Percentiles rank a stretch among this genome's conserved stretches.
phyloP scores from a whole-genome alignment of 768 basidiomycete species.

The Leccinellum rugosiceps region DNA sequence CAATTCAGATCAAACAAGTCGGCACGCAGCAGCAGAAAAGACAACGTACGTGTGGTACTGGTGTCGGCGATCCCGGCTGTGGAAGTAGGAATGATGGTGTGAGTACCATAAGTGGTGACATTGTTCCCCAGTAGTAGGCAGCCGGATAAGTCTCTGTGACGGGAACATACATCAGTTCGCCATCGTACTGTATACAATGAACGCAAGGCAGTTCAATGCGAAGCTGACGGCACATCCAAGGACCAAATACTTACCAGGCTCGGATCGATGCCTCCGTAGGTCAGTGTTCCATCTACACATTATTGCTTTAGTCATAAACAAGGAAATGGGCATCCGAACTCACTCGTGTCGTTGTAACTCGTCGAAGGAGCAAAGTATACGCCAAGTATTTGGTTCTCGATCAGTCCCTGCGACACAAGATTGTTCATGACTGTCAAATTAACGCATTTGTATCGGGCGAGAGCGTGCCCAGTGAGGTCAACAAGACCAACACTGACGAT shows the following conservation, averaged over 20 bases:
- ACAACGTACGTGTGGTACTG: background rate
- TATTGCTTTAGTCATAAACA: conserved; percentile 10
- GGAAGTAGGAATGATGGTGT: conserved; percentile 10
- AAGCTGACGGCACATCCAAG: background rate
- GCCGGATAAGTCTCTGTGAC: conserved; percentile 28
- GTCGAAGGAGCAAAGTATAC: conserved; percentile 18
- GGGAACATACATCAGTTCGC: conserved; percentile 23
- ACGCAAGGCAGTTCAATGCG: background rate
- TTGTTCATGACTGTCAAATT: conserved; percentile 21
- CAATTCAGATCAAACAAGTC: background rate
- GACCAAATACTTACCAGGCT: background rate
- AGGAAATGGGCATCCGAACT: background rate
- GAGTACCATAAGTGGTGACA: conserved; percentile 18
- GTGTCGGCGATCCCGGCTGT: background rate
- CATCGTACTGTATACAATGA: conserved; percentile 13
- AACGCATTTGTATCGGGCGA: background rate
- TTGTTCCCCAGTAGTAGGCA: conserved; percentile 28
- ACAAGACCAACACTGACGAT: conserved; percentile 24
- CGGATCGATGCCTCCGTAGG: background rate
- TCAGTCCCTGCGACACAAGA: conserved; percentile 11
- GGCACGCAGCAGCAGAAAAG: too few relatives aligned
- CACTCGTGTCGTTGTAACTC: conserved; percentile 5
- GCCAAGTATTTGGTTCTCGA: conserved; percentile 14
- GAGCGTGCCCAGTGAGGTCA: background rate
- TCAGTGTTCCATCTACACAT: background rate